These are phyloP conservation scores for Selaginella moellendorffii DNA, from an alignment of 75 land plant species.

Conservation along the genomic window DNA sequence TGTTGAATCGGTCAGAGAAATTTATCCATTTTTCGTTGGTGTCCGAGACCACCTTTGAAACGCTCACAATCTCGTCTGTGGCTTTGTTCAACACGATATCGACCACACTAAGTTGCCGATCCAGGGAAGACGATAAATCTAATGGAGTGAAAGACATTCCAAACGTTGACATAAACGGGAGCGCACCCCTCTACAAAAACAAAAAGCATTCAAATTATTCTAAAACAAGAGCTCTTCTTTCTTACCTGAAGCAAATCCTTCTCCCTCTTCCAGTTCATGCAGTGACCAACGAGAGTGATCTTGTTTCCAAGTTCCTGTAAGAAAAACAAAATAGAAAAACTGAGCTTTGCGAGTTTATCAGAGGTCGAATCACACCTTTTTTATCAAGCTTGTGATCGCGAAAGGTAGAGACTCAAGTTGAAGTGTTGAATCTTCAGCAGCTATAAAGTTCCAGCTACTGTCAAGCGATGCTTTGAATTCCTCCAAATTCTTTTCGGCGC, in stretches of 20 bases:
- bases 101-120: constrained; percentile 42
- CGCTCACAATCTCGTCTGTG: constrained; percentile 74
- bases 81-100: constrained; percentile 78
- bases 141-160: constrained; percentile 64
- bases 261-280: constrained; percentile 34
- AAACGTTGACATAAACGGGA: constrained; percentile 49
- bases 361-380: background rate
- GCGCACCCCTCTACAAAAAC: constrained; percentile 80
- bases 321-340: background rate
- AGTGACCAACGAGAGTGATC: constrained; percentile 20
- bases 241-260: constrained; percentile 29
- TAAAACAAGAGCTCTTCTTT: too few species aligned
- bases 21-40: constrained; percentile 25
- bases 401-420: background rate
- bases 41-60: constrained; percentile 18
- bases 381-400: background rate
- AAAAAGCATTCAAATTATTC: background rate
- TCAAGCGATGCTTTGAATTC: background rate
- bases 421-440: background rate
- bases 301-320: constrained; percentile 17
- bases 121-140: constrained; percentile 30
- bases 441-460: background rate
- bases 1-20: constrained; percentile 51
- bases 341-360: background rate
- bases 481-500: background rate